Evolutionary conservation across 164 flowering plant species (phyloP).

Genomic region (Piper betle): DNA sequence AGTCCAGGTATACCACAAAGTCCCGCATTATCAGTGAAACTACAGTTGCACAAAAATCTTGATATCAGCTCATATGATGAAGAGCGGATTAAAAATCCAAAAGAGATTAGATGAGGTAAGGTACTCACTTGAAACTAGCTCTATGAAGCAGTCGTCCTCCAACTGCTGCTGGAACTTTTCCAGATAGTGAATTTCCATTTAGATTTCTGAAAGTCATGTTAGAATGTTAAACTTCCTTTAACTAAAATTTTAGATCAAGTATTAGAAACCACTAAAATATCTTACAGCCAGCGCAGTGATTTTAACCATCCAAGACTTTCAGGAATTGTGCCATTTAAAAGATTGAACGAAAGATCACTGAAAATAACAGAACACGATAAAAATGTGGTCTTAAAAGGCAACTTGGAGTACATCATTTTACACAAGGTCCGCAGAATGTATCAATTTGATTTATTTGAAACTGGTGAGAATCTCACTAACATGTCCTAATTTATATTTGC

Average conservation of each 20-base stretch:
- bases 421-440: no score
- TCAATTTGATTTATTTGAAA: no score
- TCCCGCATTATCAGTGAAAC: constrained; percentile 88
- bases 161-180: constrained; percentile 73
- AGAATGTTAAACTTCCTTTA: neutral
- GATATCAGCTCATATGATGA: neutral
- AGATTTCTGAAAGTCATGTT: constrained; percentile 47
- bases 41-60: constrained; percentile 12
- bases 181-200: constrained; percentile 79
- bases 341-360: constrained; percentile 93
- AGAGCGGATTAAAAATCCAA: neutral
- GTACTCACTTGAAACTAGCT: constrained; percentile 85
- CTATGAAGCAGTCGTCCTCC: constrained; percentile 89
- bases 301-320: constrained; percentile 79
- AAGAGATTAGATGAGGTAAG: neutral
- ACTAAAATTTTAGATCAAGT: neutral
- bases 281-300: constrained; percentile 66
- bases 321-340: constrained; percentile 86
- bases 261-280: neutral
- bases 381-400: neutral
- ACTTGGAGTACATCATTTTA: neutral
- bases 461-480: no score
- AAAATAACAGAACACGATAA: neutral
- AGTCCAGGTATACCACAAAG: constrained; percentile 97
- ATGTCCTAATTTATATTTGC: no score